These are phyloP conservation scores for Penicillium verhagenii DNA, from an alignment of 495 filamentous ascomycete species.

Conservation along the genomic window DNA sequence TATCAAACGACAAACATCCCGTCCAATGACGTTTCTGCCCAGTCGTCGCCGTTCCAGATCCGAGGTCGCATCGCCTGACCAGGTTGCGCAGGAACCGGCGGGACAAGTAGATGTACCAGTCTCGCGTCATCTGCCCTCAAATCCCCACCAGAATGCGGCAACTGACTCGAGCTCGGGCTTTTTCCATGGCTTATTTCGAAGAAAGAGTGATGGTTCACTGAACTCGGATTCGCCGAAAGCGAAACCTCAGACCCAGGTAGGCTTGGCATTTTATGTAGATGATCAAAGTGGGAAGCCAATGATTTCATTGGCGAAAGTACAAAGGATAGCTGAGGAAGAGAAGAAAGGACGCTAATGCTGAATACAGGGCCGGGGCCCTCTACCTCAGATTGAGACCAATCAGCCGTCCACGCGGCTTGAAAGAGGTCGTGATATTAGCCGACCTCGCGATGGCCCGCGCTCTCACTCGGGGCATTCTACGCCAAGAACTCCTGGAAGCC, in stretches of 20 bases:
- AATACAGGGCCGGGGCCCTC: background rate
- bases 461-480: background rate
- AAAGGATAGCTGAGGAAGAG: background rate
- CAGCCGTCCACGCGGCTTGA: background rate
- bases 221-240: background rate
- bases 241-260: background rate
- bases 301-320: background rate
- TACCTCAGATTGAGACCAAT: background rate
- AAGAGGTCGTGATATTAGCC: background rate
- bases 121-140: slow-evolving; percentile 4
- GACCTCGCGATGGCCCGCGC: background rate
- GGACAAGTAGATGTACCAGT: background rate
- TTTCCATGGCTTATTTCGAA: slow-evolving; percentile 33
- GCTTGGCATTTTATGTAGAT: background rate
- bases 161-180: slow-evolving; percentile 10
- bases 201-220: slow-evolving; percentile 14
- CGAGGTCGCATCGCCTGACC: slow-evolving; percentile 9
- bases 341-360: background rate
- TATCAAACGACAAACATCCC: background rate
- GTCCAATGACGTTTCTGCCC: slow-evolving; percentile 22
- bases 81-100: background rate
- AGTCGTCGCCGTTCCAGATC: slow-evolving; percentile 24
- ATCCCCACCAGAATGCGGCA: background rate
- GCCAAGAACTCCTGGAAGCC: slow-evolving; percentile 2
- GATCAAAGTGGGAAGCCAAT: background rate